Evolutionary conservation across 176 grass and related monocot genomes (phyloP).

Genomic region (Musa acuminata): DNA sequence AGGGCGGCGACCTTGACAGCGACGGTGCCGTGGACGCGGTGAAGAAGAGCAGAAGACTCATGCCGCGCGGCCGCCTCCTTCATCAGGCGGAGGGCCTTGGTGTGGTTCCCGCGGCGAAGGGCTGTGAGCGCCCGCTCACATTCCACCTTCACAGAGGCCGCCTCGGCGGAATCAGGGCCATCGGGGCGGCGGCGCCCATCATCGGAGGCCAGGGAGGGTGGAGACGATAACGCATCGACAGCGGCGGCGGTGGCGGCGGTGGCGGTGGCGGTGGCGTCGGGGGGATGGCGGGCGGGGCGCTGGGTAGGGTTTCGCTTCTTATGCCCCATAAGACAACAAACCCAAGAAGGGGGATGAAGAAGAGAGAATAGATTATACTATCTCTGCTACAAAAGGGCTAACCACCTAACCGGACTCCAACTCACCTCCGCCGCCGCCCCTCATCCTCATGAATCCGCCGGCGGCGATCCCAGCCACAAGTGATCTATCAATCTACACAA

Average conservation of each 20-base stretch:
- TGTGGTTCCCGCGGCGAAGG: slow-evolving; percentile 55
- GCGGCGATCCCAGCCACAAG: neutral
- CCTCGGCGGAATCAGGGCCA: neutral
- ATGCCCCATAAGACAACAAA: slow-evolving; percentile 39
- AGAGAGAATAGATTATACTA: slow-evolving; percentile 18
- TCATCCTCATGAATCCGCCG: neutral
- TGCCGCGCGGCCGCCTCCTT: slow-evolving; percentile 45
- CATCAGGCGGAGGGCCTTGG: slow-evolving; percentile 52
- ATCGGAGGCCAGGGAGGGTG: neutral
- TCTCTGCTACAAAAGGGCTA: neutral
- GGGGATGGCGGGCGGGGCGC: slow-evolving; percentile 1
- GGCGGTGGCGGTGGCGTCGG: neutral
- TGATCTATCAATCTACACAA: neutral
- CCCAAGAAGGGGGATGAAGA: neutral
- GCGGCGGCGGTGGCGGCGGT: neutral
- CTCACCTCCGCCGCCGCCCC: neutral
- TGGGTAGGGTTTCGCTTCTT: slow-evolving; percentile 75
- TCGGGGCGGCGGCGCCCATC: neutral
- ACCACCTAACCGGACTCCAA: neutral
- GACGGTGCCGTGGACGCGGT: slow-evolving; percentile 69
- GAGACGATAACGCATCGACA: neutral
- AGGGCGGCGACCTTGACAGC: slow-evolving; percentile 34
- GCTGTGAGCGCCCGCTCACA: slow-evolving; percentile 48
- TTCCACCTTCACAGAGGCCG: slow-evolving; percentile 33
- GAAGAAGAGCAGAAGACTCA: slow-evolving; percentile 44